A percentile compares a stretch with the other conserved stretches of the same genome.
phyloP scores from a whole-genome alignment of 768 basidiomycete species.

The Suillus alpinus region DNA sequence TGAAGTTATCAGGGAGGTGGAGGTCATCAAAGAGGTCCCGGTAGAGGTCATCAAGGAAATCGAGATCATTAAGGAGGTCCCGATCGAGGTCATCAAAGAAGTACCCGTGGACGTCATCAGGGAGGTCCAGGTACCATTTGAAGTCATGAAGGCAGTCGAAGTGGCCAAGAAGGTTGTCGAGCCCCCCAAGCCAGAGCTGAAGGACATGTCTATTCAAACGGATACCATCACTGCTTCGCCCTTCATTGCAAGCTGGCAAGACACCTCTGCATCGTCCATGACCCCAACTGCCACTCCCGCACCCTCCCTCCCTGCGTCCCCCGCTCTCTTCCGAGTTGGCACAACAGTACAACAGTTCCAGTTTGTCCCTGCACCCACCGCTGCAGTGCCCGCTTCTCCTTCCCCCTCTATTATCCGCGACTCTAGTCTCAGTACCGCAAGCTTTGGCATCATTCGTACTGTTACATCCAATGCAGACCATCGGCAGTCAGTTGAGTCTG shows the following conservation, averaged over 20 bases:
- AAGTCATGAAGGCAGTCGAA: slow-evolving; percentile 33
- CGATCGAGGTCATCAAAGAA: slow-evolving; percentile 13
- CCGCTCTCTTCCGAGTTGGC: slow-evolving; percentile 57
- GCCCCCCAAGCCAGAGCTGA: slow-evolving; percentile 59
- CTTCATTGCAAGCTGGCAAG: slow-evolving; percentile 27
- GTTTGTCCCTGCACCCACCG: slow-evolving; percentile 48
- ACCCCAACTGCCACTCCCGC: slow-evolving; percentile 35
- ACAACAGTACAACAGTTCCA: slow-evolving; percentile 59
- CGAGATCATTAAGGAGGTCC: slow-evolving; percentile 26
- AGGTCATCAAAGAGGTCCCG: slow-evolving; percentile 20
- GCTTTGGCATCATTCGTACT: slow-evolving; percentile 42
- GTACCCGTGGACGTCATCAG: slow-evolving; percentile 18
- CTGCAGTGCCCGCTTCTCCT: slow-evolving; percentile 23
- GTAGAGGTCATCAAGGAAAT: slow-evolving; percentile 19
- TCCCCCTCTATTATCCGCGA: slow-evolving; percentile 48
- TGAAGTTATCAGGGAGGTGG: slow-evolving; percentile 27
- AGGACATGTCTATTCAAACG: slow-evolving; percentile 79
- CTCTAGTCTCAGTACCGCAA: slow-evolving; percentile 37
- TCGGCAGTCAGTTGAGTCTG: slow-evolving; percentile 71
- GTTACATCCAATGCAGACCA: slow-evolving; percentile 58
- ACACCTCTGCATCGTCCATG: slow-evolving; percentile 28
- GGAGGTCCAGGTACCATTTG: slow-evolving; percentile 30
- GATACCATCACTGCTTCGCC: slow-evolving; percentile 44
- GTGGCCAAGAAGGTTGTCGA: slow-evolving; percentile 22
- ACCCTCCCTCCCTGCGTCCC: slow-evolving; percentile 25